Evolutionary conservation across 805 yeast genomes (phyloP), one percentile per base, ranked within the genome.

Genomic region (Yamadazyma takamatsuzukensis): DNA sequence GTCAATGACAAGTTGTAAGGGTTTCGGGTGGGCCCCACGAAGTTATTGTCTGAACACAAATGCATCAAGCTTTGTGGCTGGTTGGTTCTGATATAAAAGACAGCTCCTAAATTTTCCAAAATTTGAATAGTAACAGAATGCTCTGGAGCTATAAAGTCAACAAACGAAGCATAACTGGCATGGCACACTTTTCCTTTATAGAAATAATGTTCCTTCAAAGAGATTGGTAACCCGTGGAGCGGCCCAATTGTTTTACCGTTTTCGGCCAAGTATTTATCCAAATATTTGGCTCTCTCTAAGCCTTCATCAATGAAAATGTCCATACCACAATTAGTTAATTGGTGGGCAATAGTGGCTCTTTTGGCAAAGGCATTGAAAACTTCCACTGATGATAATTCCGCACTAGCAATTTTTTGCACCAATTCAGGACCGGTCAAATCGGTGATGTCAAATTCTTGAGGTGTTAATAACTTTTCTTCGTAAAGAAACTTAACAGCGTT

Each of bases 171-270:
- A 43, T 53, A 65, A 9, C 64, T 57, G 16, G 59, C 71, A 40
- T 64, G 69, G 14, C 70, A 64, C 38, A 54, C 44, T 30, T 49
- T 61, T 21, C 51, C 60, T 32, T 44, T 53, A 44, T 48, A 62
- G 39, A 47, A 41, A 48, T 59, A 55, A 35, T 68, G 74, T 40
- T 70, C 80, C 41, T 79, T 79, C 34, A 78, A 58, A 1, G 83
- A 75, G 18, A 79, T 57, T 3, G 86, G 86, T 21, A 80, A 56
- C 2, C 86, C 86, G 45, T 79, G 85, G 30, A 80, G 63, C 0
- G 83, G 79, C 14, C 85, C 85, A 23, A 73, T 50, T 2, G 70
- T 54, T 40, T 70, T 64, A 12, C 79, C 80, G 25, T 68, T 54
- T 29, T 63, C 41, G 29, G 51, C 53, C 33, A 45, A 72, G 47